phyloP scores from a whole-genome alignment of 331 rosid species.

The Rosa hybrid region DNA sequence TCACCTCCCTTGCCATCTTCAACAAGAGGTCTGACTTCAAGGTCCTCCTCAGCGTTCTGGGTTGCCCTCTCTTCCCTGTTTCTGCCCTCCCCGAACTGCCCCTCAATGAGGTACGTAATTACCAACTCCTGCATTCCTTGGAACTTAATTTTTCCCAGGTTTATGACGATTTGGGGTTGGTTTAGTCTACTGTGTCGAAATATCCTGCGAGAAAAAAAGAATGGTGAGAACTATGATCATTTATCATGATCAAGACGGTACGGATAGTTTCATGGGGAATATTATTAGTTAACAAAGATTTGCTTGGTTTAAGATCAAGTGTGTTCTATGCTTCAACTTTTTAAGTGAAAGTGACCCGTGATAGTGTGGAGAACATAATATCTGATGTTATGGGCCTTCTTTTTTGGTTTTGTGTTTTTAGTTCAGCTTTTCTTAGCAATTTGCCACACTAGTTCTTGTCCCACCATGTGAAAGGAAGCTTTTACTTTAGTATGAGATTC shows the following conservation, averaged over 20 bases:
- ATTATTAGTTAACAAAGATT: neutral
- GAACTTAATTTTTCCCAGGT: neutral
- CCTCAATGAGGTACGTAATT: constrained; percentile 51
- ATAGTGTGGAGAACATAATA: constrained; percentile 4
- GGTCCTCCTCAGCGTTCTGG: constrained; percentile 83
- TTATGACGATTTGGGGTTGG: neutral
- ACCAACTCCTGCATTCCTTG: neutral
- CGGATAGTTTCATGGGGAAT: neutral
- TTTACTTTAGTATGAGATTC: constrained; percentile 14
- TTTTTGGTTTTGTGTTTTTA: constrained; percentile 2
- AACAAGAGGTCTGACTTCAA: constrained; percentile 73
- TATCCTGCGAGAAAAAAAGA: too few relatives aligned
- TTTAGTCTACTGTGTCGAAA: neutral
- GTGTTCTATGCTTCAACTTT: neutral
- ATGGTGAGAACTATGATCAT: neutral
- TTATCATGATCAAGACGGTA: constrained; percentile 3
- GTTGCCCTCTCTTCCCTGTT: constrained; percentile 87
- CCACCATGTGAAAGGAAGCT: constrained; percentile 24
- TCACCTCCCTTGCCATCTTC: constrained; percentile 47
- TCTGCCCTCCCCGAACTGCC: constrained; percentile 46
- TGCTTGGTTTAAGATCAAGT: neutral
- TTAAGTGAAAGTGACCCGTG: neutral
- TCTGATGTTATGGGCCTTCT: neutral
- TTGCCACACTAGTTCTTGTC: constrained; percentile 15
- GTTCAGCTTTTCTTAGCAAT: constrained; percentile 1